A percentile compares a stretch with the other conserved stretches of the same genome.
These are phyloP conservation scores for Eimeria praecox DNA, from an alignment of 169 alveolate species.

Conservation along the genomic window DNA sequence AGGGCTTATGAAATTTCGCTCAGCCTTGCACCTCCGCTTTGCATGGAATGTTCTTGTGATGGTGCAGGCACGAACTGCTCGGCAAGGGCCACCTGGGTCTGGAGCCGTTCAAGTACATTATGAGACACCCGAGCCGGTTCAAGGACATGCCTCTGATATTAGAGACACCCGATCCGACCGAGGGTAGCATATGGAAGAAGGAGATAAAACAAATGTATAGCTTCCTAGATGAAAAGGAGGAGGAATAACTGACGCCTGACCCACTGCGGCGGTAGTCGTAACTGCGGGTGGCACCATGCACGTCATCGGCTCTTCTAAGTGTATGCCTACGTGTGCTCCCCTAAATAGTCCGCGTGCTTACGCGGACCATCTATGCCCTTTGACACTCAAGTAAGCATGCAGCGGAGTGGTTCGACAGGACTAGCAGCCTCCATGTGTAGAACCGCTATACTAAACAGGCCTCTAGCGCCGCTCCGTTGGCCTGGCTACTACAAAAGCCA, in stretches of 20 bases:
- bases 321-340: background rate
- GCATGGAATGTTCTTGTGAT: background rate
- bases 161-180: slow-evolving; percentile 93
- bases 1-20: background rate
- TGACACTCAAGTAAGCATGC: background rate
- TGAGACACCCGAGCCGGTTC: slow-evolving; percentile 89
- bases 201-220: slow-evolving; percentile 90
- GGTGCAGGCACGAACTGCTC: slow-evolving; percentile 91
- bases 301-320: background rate
- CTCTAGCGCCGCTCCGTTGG: background rate
- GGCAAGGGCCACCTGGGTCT: slow-evolving; percentile 93
- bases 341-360: background rate
- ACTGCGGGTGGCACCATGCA: background rate
- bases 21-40: background rate
- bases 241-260: background rate
- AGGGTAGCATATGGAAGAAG: slow-evolving; percentile 91
- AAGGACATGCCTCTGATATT: slow-evolving; percentile 92
- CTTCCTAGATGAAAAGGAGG: slow-evolving; percentile 79
- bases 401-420: background rate
- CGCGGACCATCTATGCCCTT: background rate
- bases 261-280: background rate
- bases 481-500: background rate
- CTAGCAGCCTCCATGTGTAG: background rate
- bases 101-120: slow-evolving; percentile 92
- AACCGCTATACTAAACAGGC: background rate